Evolutionary conservation across 2,329 filamentous ascomycete species (phyloP), one percentile per base, ranked within the genome.

Genomic region (Xylariaceae sp.): DNA sequence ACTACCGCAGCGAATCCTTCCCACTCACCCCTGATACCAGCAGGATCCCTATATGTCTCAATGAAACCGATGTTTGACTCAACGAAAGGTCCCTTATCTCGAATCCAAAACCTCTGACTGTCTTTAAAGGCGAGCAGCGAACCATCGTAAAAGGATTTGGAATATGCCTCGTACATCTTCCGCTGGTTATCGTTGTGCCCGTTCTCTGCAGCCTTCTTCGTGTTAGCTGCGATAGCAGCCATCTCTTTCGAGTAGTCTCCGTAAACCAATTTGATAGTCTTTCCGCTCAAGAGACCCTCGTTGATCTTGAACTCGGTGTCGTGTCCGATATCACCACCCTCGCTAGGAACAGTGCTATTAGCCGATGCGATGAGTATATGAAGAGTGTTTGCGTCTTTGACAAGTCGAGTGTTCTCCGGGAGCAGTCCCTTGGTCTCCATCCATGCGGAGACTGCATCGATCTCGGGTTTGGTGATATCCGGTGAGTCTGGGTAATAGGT

Each of bases 51-150:
- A 68, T 94, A 94, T 0, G 89, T 91, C 73, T 94, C 89, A 47
- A 94, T 87, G 66, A 94, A 94, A 1, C 89, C 89, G 60, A 93
- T 81, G 67, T 93, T 90, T 42, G 81, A 86, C 71, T 94, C 89
- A 33, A 95, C 83, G 71, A 82, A 83, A 4, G 90, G 90, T 17
- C 87, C 86, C 69, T 91, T 89, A 67, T 95, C 89, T 64, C 85
- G 83, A 59, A 94, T 90, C 90, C 90, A 94, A 63, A 80, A 82
- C 58, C 88, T 80, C 69, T 94, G 89, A 58, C 85, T 86, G 66
- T 93, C 83, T 70, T 92, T 92, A 76, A 89, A 92, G 12, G 84
- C 84, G 56, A 89, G 78, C 45, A 93, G 77, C 19, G 88, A 91
- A 36, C 90, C 90, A 18, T 80, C 79, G 47, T 81, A 78, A 62